Evolutionary conservation across 2,329 filamentous ascomycete species (phyloP).

Genomic region (Botrytis elliptica): DNA sequence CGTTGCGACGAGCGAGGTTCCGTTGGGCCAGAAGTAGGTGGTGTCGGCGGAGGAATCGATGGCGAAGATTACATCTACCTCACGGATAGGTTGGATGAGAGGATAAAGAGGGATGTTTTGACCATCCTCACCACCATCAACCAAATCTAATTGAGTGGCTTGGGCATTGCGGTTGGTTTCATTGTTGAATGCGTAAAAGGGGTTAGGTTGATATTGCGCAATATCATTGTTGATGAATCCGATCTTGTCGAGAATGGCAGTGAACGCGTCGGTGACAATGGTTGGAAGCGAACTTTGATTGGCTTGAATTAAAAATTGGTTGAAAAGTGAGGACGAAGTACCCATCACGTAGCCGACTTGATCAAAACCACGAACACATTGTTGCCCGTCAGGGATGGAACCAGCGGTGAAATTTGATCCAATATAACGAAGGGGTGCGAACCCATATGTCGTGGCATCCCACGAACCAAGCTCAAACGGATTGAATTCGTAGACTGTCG

Average conservation of each 20-base stretch:
- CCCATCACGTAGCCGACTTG: slow-evolving; percentile 82
- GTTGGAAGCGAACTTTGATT: slow-evolving; percentile 50
- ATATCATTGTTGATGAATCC: slow-evolving; percentile 67
- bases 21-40: slow-evolving; percentile 69
- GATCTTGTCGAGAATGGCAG: slow-evolving; percentile 54
- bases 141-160: slow-evolving; percentile 60
- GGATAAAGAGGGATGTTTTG: slow-evolving; percentile 80
- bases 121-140: slow-evolving; percentile 74
- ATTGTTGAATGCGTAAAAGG: slow-evolving; percentile 67
- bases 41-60: slow-evolving; percentile 77
- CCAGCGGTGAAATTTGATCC: slow-evolving; percentile 72
- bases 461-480: slow-evolving; percentile 78
- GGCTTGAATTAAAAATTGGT: slow-evolving; percentile 67
- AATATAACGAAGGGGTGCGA: slow-evolving; percentile 67
- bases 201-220: slow-evolving; percentile 72
- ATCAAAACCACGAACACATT: slow-evolving; percentile 78
- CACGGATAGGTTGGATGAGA: slow-evolving; percentile 68
- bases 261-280: slow-evolving; percentile 50
- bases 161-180: slow-evolving; percentile 56
- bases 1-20: slow-evolving; percentile 69
- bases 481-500: slow-evolving; percentile 75
- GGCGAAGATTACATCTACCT: slow-evolving; percentile 78
- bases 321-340: slow-evolving; percentile 83
- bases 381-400: slow-evolving; percentile 50
- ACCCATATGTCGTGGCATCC: slow-evolving; percentile 70